Percentiles rank a stretch among this genome's conserved stretches.
Conservation (phyloP, 768 basidiomycete species). For the Coprinopsis cinerea region DNA sequence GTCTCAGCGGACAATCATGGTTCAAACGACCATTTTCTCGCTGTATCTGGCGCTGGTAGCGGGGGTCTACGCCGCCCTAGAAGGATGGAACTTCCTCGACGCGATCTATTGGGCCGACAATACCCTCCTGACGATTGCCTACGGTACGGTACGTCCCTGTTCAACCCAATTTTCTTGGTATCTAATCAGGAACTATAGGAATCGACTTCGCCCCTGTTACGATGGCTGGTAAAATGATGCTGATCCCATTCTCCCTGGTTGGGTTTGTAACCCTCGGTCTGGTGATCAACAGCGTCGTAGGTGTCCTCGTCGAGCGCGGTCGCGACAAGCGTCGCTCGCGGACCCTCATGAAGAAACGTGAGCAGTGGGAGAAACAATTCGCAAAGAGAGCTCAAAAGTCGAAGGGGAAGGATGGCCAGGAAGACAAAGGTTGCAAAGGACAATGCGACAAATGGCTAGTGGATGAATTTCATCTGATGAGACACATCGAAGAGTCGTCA, state of each 20-base stretch:
- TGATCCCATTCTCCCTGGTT: conserved; percentile 33
- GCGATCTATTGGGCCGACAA: conserved; percentile 39
- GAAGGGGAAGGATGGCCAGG: conserved; percentile 14
- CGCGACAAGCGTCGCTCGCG: conserved; percentile 27
- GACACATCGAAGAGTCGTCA: conserved; percentile 23
- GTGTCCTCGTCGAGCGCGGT: conserved; percentile 30
- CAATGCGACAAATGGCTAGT: no score
- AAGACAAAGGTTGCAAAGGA: no score
- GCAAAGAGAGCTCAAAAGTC: conserved; percentile 5
- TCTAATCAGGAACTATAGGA: background rate
- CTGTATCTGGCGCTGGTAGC: conserved; percentile 34
- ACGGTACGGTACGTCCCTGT: conserved; percentile 24
- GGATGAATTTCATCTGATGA: conserved; percentile 38
- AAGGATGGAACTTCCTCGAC: conserved; percentile 32
- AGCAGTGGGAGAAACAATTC: conserved; percentile 16
- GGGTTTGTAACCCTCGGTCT: conserved; percentile 33
- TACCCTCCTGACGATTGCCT: conserved; percentile 34
- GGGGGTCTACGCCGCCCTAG: conserved; percentile 29
- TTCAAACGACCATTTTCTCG: conserved; percentile 34
- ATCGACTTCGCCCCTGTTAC: conserved; percentile 28
- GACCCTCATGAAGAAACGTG: conserved; percentile 27
- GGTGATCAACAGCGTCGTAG: conserved; percentile 32
- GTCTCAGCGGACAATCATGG: conserved; percentile 37
- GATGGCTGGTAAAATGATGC: conserved; percentile 20
- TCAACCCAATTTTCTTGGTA: no score